Percentiles rank a stretch among this genome's conserved stretches.
phyloP scores from a whole-genome alignment of 129 eudicot genomes.

The Escallonia herrerae region DNA sequence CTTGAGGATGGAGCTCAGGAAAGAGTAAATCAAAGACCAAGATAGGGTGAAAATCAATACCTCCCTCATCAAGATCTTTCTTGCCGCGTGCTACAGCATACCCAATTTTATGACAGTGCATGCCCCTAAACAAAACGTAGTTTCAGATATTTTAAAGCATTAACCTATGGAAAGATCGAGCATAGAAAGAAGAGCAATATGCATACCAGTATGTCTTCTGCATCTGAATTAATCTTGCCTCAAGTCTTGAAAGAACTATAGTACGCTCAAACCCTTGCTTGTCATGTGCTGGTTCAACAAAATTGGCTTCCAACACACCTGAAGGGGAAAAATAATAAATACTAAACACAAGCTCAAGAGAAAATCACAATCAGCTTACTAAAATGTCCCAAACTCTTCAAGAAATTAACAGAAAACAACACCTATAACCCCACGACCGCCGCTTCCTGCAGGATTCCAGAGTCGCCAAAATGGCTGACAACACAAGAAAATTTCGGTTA shows the following conservation, averaged over 20 bases:
- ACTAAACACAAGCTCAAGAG: background rate
- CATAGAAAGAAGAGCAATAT: conserved; percentile 2
- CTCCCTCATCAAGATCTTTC: conserved; percentile 33
- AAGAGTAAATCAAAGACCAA: too few species aligned
- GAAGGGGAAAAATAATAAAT: background rate
- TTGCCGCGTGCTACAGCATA: conserved; percentile 55
- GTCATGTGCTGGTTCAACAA: conserved; percentile 98
- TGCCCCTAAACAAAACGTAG: conserved; percentile 38
- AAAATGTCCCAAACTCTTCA: background rate
- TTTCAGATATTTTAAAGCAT: background rate
- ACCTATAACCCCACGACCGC: conserved; percentile 99
- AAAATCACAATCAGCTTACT: background rate
- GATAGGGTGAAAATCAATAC: conserved; percentile 15
- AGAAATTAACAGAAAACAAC: background rate
- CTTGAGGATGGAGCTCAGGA: background rate
- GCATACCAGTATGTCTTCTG: conserved; percentile 82
- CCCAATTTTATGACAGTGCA: conserved; percentile 78
- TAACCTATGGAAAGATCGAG: background rate
- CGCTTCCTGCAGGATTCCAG: conserved; percentile 95
- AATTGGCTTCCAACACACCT: conserved; percentile 96
- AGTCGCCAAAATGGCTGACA: conserved; percentile 98
- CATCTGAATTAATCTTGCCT: conserved; percentile 59
- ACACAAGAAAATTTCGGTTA: conserved; percentile 1
- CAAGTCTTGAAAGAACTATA: conserved; percentile 85
- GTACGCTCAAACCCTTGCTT: conserved; percentile 98